phyloP scores from a whole-genome alignment of 2,329 filamentous ascomycete species.

The Trichoderma sp. region DNA sequence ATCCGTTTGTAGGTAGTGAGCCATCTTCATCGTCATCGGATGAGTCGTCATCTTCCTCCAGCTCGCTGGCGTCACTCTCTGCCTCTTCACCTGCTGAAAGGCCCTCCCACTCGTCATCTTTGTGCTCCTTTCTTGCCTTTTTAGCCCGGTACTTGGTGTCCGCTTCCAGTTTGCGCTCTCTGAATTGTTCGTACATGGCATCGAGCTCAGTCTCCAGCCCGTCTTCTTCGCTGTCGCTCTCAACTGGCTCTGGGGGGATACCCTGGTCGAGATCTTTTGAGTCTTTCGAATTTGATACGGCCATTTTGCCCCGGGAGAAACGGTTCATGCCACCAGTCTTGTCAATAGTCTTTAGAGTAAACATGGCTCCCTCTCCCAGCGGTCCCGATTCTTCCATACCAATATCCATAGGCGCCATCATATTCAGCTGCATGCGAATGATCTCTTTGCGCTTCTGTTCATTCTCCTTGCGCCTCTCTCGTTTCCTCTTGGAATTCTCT shows the following conservation, averaged over 20 bases:
- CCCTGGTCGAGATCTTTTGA: constrained; percentile 60
- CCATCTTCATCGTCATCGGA: constrained; percentile 35
- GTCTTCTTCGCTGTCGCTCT: constrained; percentile 79
- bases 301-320: constrained; percentile 72
- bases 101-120: constrained; percentile 90
- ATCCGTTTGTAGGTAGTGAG: constrained; percentile 27
- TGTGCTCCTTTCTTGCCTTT: constrained; percentile 76
- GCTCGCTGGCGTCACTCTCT: constrained; percentile 55
- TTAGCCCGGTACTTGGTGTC: constrained; percentile 92
- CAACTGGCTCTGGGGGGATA: constrained; percentile 55
- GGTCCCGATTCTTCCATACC: constrained; percentile 85
- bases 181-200: constrained; percentile 81
- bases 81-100: constrained; percentile 67
- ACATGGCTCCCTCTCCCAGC: constrained; percentile 79
- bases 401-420: constrained; percentile 94
- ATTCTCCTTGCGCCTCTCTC: constrained; percentile 83
- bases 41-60: constrained; percentile 56
- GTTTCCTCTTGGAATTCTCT: constrained; percentile 74
- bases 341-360: constrained; percentile 79
- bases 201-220: constrained; percentile 83
- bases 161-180: constrained; percentile 72
- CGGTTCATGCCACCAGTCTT: constrained; percentile 69
- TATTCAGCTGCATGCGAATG: constrained; percentile 94
- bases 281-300: constrained; percentile 57
- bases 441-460: constrained; percentile 94